Evolutionary conservation across 768 basidiomycete species (phyloP).

Genomic region (Rubroboletus satanas): DNA sequence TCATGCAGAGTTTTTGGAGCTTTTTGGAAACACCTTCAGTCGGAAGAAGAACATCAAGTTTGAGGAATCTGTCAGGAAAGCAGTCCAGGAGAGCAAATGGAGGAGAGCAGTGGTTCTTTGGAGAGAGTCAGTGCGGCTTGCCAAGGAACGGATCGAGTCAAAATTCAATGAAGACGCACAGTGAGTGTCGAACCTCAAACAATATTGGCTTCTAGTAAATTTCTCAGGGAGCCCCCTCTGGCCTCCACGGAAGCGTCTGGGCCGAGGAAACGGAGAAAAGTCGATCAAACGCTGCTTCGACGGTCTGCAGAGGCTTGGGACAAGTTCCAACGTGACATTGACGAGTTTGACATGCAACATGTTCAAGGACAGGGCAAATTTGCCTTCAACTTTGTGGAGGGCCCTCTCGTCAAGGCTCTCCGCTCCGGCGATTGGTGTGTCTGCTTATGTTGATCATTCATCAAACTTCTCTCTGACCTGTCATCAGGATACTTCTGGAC

Average conservation of each 20-base stretch:
- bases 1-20: conserved; percentile 68
- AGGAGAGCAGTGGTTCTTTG: conserved; percentile 77
- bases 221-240: conserved; percentile 17
- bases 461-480: neutral
- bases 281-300: conserved; percentile 41
- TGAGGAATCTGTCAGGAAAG: conserved; percentile 75
- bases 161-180: conserved; percentile 27
- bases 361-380: conserved; percentile 86
- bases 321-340: conserved; percentile 60
- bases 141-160: conserved; percentile 56
- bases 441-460: neutral
- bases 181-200: conserved; percentile 14
- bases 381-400: conserved; percentile 93
- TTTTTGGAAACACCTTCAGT: conserved; percentile 88
- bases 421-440: conserved; percentile 86
- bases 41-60: conserved; percentile 85
- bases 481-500: conserved; percentile 82
- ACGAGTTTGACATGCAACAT: conserved; percentile 84
- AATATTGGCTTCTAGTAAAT: neutral
- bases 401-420: conserved; percentile 89
- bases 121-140: conserved; percentile 71
- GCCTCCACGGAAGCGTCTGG: conserved; percentile 37
- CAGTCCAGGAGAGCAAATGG: conserved; percentile 83
- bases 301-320: conserved; percentile 59
- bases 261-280: conserved; percentile 70